Evolutionary conservation across 257 asterid species (phyloP).

Genomic region (Cruciata laevipes): DNA sequence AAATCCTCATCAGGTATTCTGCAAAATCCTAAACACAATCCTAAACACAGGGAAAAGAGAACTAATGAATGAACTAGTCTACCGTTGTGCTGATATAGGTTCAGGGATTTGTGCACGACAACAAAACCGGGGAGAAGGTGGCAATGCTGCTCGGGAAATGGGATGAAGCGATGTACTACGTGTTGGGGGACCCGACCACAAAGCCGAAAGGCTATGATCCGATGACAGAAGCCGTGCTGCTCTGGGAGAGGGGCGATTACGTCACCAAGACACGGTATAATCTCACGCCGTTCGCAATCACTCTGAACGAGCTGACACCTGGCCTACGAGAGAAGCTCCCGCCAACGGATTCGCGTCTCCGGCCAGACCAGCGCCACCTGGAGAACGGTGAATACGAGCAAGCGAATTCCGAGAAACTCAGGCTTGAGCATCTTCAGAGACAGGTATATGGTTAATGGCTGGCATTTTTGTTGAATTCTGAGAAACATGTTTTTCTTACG

Average conservation of each 20-base stretch:
- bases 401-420: constrained; percentile 91
- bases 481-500: not conserved
- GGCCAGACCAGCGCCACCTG: constrained; percentile 95
- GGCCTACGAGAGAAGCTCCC: constrained; percentile 72
- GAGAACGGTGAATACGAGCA: constrained; percentile 95
- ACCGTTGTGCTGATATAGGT: constrained; percentile 33
- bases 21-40: not conserved
- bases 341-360: constrained; percentile 87
- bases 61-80: not conserved
- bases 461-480: too few species aligned
- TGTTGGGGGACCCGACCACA: constrained; percentile 83
- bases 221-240: constrained; percentile 80
- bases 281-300: constrained; percentile 88
- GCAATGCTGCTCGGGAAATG: constrained; percentile 91
- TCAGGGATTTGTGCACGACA: constrained; percentile 98
- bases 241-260: constrained; percentile 93
- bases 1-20: constrained; percentile 80
- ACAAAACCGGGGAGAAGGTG: constrained; percentile 87
- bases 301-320: constrained; percentile 80
- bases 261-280: constrained; percentile 80
- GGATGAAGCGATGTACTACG: constrained; percentile 98
- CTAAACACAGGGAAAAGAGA: too few species aligned
- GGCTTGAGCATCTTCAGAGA: constrained; percentile 97
- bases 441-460: constrained; percentile 48
- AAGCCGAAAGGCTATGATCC: constrained; percentile 98